Evolutionary conservation across 1,139 yeast genomes (phyloP), one percentile per base, ranked within the genome.

Genomic region (Scheffersomyces lignicola): DNA sequence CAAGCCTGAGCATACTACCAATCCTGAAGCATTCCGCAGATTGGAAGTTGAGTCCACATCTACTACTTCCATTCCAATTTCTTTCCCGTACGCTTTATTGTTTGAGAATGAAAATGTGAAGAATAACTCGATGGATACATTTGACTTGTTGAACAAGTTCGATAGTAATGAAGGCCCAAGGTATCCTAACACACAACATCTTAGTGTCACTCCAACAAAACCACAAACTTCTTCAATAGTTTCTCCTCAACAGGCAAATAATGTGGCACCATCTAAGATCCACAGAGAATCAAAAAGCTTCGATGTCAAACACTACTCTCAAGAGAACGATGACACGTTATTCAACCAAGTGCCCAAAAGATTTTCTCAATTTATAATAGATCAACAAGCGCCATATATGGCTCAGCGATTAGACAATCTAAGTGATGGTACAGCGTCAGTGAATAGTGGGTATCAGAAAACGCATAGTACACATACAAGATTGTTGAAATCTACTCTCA

Each of bases 361-460:
- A 29, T 69, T 69, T 38, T 66, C 74, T 7, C 69, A 64, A 37
- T 67, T 69, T 48, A 64, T 69, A 12, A 45, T 59, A 29, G 69
- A 67, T 41, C 73, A 68, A 40, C 62, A 58, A 38, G 54, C 51
- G 33, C 63, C 67, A 3, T 48, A 49, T 32, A 46, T 47, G 18
- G 49, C 51, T 11, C 60, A 58, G 32, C 41, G 50, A 18, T 39
- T 52, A 9, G 67, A 62, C 37, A 55, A 57, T 31, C 38, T 60
- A 10, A 51, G 64, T 3, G 43, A 52, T 31, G 52, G 52, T 11
- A 50, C 63, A 7, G 54, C 58, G 3, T 54, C 62, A 4, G 32
- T 54, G 16, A 49, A 50, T 18, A 49, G 58, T 21, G 60, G 53
- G 16, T 47, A 48, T 7, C 48, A 32, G 14, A n/a, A n/a, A n/a